These are phyloP conservation scores for Rhododendron griersonianum DNA, from an alignment of 148 eudicot species.

Conservation along the genomic window DNA sequence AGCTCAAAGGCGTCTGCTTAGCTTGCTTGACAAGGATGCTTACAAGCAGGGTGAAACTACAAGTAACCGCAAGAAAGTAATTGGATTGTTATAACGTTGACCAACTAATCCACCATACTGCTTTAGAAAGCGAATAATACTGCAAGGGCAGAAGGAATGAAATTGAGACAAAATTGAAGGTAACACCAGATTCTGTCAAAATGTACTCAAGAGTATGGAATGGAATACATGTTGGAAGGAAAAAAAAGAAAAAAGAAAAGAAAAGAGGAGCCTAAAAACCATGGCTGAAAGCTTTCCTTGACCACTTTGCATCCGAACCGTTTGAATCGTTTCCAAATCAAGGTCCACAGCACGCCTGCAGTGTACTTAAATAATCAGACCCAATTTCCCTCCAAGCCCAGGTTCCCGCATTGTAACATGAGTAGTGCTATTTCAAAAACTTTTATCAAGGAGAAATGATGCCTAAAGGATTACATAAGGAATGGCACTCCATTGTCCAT, in stretches of 20 bases:
- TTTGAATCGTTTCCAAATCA: neutral
- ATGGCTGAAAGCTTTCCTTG: neutral
- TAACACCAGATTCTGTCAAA: neutral
- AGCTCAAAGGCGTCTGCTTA: neutral
- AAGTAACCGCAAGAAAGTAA: neutral
- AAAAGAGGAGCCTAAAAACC: neutral
- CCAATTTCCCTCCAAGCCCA: neutral
- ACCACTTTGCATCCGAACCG: neutral
- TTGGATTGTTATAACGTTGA: neutral
- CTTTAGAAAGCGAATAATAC: neutral
- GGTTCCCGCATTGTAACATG: neutral
- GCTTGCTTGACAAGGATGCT: neutral
- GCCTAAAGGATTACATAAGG: neutral
- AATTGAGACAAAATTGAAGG: neutral
- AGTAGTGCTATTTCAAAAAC: neutral
- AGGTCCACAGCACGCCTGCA: neutral
- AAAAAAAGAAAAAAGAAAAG: neutral
- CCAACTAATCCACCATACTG: neutral
- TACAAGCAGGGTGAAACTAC: neutral
- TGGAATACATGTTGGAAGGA: neutral
- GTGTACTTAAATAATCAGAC: neutral
- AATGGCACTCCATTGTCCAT: neutral
- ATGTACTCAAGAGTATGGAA: neutral
- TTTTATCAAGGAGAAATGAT: neutral
- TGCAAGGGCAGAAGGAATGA: neutral